Evolutionary conservation across 495 filamentous ascomycete genomes (phyloP).

Genomic region (Gamarada debralockiae): DNA sequence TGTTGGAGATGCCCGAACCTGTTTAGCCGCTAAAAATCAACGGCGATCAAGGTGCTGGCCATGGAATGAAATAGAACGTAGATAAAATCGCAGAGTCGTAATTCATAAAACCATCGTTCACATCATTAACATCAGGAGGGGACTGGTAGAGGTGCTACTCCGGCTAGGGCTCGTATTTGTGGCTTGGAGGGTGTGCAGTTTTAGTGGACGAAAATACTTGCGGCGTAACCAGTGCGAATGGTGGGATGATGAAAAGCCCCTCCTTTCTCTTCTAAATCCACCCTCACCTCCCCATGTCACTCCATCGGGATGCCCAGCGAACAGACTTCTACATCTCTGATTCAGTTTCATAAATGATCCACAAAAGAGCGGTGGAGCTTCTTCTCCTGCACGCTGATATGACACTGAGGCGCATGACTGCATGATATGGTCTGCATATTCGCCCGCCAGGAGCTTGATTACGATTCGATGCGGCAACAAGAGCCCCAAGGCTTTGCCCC

Average conservation of each 20-base stretch:
- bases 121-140: background rate
- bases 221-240: background rate
- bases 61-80: background rate
- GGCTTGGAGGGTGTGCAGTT: constrained; percentile 1
- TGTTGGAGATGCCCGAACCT: constrained; percentile 4
- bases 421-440: background rate
- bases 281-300: background rate
- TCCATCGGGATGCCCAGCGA: background rate
- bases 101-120: background rate
- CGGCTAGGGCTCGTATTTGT: constrained; percentile 1
- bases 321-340: background rate
- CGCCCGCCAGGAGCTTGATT: background rate
- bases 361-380: constrained; percentile 16
- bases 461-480: background rate
- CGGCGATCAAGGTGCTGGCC: background rate
- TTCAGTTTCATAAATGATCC: background rate
- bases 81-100: background rate
- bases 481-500: background rate
- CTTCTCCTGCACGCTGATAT: background rate
- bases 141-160: background rate
- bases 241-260: no score
- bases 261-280: background rate
- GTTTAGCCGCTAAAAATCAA: background rate
- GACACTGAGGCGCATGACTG: background rate
- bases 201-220: background rate